Evolutionary conservation across 139 green algal species (phyloP).

Genomic region (Monoraphidium neglectum): DNA sequence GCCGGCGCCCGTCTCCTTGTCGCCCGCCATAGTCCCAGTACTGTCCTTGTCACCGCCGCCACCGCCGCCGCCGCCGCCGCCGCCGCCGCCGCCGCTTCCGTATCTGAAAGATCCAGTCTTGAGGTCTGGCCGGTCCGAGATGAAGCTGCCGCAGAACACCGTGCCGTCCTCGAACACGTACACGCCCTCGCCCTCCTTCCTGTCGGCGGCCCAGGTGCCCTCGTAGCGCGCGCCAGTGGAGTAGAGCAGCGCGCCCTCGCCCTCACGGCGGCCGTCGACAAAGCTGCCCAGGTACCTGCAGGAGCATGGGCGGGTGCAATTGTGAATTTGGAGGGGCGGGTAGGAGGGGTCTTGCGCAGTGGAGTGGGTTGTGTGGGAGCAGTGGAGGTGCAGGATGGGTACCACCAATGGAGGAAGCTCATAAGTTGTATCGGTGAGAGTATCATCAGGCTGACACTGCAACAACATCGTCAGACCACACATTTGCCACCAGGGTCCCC

Average conservation of each 20-base stretch:
- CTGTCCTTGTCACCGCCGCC: not conserved
- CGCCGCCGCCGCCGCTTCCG: constrained; percentile 16
- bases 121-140: constrained; percentile 52
- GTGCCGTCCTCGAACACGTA: constrained; percentile 57
- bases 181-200: constrained; percentile 38
- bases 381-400: no score
- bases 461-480: not conserved
- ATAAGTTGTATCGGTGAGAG: no score
- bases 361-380: no score
- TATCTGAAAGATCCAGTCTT: constrained; percentile 33
- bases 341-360: no score
- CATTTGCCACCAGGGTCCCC: not conserved
- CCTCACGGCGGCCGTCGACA: constrained; percentile 49
- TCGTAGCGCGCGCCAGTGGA: constrained; percentile 62
- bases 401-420: no score
- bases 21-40: not conserved
- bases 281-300: constrained; percentile 66
- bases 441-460: not conserved
- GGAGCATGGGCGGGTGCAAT: not conserved
- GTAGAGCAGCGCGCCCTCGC: constrained; percentile 65
- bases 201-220: constrained; percentile 40
- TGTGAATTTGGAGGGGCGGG: no score
- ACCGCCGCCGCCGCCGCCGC: not conserved
- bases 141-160: constrained; percentile 51
- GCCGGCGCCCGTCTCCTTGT: not conserved